These are phyloP conservation scores for Mortierella sp. DNA, from an alignment of 371 early-diverging fungal genomes.

Conservation along the genomic window DNA sequence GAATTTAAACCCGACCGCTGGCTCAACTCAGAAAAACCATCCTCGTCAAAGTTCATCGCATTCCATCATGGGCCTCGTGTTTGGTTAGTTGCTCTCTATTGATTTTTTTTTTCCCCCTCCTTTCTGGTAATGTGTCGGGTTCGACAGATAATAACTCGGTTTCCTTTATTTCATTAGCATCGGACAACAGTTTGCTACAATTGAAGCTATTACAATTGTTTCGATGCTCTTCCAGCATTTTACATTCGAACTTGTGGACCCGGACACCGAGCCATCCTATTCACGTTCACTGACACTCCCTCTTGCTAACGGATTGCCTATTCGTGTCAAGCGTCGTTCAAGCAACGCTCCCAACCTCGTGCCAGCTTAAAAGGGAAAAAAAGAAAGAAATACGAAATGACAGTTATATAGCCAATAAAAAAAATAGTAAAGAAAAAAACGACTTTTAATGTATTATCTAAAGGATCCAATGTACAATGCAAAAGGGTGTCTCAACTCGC, in stretches of 20 bases:
- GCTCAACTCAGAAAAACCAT: slow-evolving; percentile 62
- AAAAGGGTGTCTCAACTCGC: background rate
- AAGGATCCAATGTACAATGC: background rate
- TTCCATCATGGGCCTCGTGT: slow-evolving; percentile 49
- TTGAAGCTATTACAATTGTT: slow-evolving; percentile 65
- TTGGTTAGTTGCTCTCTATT: slow-evolving; percentile 17
- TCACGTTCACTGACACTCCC: slow-evolving; percentile 61
- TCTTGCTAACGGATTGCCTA: slow-evolving; percentile 26
- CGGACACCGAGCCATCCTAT: slow-evolving; percentile 52
- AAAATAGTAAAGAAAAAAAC: background rate
- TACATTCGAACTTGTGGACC: slow-evolving; percentile 58
- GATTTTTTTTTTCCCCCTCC: too few species aligned
- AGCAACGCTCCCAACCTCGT: background rate
- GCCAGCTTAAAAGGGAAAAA: background rate
- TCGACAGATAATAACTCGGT: too few species aligned
- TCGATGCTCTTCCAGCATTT: slow-evolving; percentile 63
- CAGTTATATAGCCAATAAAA: background rate
- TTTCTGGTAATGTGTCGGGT: too few species aligned
- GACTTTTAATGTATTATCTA: background rate
- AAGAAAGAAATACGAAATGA: background rate
- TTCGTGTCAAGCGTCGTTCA: slow-evolving; percentile 35
- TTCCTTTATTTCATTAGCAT: slow-evolving; percentile 24
- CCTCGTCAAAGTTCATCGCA: slow-evolving; percentile 33
- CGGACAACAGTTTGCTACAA: slow-evolving; percentile 68
- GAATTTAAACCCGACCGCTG: slow-evolving; percentile 75